Base-by-base conservation (phyloP, 306 rosid species). In the Astragalus glycyphyllos region DNA sequence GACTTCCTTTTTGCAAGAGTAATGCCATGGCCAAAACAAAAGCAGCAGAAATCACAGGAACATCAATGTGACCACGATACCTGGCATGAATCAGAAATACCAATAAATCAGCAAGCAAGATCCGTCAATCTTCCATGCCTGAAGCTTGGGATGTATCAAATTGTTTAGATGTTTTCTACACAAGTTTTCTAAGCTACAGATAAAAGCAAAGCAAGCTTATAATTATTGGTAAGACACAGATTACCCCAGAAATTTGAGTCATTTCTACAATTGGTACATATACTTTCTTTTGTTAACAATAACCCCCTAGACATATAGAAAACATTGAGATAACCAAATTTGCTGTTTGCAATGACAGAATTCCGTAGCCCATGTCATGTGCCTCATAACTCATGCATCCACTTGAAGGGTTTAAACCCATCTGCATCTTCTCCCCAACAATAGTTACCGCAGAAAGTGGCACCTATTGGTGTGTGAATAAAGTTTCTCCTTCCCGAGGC, bases 21-120 rank as follows among this genome's bases (percentile, higher is more conserved):
- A 94, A 82, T 35, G 96, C 81, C 23, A 71, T 89, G 59, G 96
- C 97, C 76, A 94, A 82, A 72, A 89, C 67, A 83, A 94, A 94
- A 80, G 97, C 92, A 80, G 98, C 91, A 77, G 92, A 88, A 75
- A 96, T 81, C 75, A 89, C 92, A n/a, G 96, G 83, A 73, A 90
- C 92, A 77, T 90, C 98, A 79, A 94, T 84, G 55, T 94, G 90
- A 80, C 98, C 96, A 1, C 76, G 86, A 83, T 83, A 90, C 89
- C 98, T 94, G 86, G 61, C 77, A 83, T 44, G 63, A 10, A 67
- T 72, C 34, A 71, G 64, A 85, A 77, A 78, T 31, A 57, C 64
- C 11, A 70, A 83, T 82, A 61, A 70, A 80, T 86, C 65, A 88
- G 70, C 68, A 80, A 64, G 55, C 41, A 68, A 58, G 56, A 60